Conservation (phyloP, 2,329 filamentous ascomycete genomes). For the Ploettnerulaceae sp. region DNA sequence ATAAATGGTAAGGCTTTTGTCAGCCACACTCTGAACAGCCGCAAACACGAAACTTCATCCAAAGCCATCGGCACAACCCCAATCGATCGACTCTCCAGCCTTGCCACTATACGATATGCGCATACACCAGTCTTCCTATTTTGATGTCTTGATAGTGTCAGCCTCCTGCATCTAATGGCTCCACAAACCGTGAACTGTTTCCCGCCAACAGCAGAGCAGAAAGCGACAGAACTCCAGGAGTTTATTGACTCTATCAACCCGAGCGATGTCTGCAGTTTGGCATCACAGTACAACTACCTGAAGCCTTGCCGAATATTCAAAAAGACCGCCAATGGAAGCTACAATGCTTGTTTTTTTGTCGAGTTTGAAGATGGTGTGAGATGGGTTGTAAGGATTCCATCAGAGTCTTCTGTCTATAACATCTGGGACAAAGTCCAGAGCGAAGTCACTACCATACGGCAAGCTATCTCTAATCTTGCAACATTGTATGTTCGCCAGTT, state of each 20-base stretch:
- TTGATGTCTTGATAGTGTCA: background rate
- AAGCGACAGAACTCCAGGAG: background rate
- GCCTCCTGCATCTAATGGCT: background rate
- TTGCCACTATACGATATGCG: background rate
- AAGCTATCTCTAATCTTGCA: background rate
- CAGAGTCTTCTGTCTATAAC: background rate
- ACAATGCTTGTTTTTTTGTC: background rate
- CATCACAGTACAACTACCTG: background rate
- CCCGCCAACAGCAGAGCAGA: background rate
- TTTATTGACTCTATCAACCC: background rate
- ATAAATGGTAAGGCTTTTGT: too few species aligned
- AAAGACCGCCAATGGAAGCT: background rate
- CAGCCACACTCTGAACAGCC: too few species aligned
- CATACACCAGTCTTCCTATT: too few species aligned
- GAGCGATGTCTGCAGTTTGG: background rate
- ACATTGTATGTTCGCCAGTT: background rate
- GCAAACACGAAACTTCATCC: too few species aligned
- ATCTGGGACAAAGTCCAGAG: background rate
- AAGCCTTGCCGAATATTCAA: background rate
- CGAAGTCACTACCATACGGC: background rate
- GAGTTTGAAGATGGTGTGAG: background rate
- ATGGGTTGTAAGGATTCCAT: background rate
- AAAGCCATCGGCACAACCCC: too few species aligned
- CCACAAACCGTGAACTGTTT: background rate
- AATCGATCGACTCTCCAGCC: too few species aligned